phyloP scores from a whole-genome alignment of 306 rosid genomes.

The Parietaria judaica region DNA sequence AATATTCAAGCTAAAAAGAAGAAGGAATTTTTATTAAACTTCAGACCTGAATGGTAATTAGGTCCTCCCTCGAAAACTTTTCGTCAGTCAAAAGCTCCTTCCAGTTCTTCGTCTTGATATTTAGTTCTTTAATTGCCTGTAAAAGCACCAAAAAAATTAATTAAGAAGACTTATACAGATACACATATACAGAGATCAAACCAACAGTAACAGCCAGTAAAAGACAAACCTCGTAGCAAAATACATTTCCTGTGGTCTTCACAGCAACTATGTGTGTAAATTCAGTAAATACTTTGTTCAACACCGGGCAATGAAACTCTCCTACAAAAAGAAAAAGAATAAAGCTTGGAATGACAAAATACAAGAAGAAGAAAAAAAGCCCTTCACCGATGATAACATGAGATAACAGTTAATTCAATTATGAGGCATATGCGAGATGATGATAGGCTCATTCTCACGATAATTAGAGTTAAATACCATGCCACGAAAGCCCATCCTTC shows the following conservation, averaged over 20 bases:
- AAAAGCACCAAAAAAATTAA: slow-evolving; percentile 7
- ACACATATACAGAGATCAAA: background rate
- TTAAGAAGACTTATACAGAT: slow-evolving; percentile 1
- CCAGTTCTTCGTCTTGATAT: slow-evolving; percentile 93
- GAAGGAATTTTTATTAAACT: slow-evolving; percentile 10
- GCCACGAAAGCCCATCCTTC: too few relatives aligned
- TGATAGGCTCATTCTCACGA: too few relatives aligned
- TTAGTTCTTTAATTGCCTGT: slow-evolving; percentile 88
- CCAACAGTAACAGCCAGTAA: slow-evolving; percentile 3
- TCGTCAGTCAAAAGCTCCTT: slow-evolving; percentile 96
- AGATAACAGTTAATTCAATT: background rate
- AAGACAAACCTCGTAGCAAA: slow-evolving; percentile 76
- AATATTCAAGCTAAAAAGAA: slow-evolving; percentile 9
- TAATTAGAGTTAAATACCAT: too few relatives aligned
- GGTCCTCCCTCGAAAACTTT: slow-evolving; percentile 71
- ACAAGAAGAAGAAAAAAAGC: background rate
- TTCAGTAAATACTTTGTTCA: slow-evolving; percentile 93
- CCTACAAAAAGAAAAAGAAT: slow-evolving; percentile 37
- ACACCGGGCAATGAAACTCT: slow-evolving; percentile 90
- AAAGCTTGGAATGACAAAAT: background rate
- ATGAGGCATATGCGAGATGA: background rate
- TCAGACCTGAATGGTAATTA: slow-evolving; percentile 84
- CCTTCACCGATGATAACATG: too few relatives aligned
- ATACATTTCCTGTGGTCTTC: slow-evolving; percentile 96
- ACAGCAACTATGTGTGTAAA: slow-evolving; percentile 89